Evolutionary conservation across 441 rosid species (phyloP).

Genomic region (Rhodomyrtus psidioides): DNA sequence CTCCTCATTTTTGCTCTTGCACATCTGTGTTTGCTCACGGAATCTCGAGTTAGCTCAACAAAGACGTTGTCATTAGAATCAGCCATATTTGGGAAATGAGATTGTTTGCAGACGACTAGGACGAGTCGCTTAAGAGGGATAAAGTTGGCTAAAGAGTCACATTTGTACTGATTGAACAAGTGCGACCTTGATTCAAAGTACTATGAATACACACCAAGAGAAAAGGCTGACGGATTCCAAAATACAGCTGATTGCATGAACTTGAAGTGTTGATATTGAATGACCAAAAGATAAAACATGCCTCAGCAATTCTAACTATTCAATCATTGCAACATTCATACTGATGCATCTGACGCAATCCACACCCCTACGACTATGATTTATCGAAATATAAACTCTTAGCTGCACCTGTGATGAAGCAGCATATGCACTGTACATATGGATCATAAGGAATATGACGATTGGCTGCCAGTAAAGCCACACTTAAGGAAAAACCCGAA

Average conservation of each 20-base stretch:
- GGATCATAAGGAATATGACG: slow-evolving; percentile 9
- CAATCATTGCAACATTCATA: not conserved
- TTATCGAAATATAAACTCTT: not conserved
- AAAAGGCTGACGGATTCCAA: not conserved
- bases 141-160: not conserved
- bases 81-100: not conserved
- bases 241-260: not conserved
- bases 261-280: not conserved
- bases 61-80: not conserved
- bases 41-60: not conserved
- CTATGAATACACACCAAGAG: not conserved
- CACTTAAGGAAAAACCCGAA: not conserved
- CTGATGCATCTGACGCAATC: not conserved
- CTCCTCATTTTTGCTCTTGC: not conserved
- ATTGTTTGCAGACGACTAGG: not conserved
- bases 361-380: not conserved
- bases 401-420: not conserved
- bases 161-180: not conserved
- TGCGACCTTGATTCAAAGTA: not conserved
- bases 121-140: not conserved
- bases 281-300: not conserved
- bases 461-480: slow-evolving; percentile 7
- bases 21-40: not conserved
- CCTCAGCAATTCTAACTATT: not conserved
- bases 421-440: not conserved